Evolutionary conservation across 805 yeast genomes (phyloP).

Genomic region (Cyberlindnera bimundalis): DNA sequence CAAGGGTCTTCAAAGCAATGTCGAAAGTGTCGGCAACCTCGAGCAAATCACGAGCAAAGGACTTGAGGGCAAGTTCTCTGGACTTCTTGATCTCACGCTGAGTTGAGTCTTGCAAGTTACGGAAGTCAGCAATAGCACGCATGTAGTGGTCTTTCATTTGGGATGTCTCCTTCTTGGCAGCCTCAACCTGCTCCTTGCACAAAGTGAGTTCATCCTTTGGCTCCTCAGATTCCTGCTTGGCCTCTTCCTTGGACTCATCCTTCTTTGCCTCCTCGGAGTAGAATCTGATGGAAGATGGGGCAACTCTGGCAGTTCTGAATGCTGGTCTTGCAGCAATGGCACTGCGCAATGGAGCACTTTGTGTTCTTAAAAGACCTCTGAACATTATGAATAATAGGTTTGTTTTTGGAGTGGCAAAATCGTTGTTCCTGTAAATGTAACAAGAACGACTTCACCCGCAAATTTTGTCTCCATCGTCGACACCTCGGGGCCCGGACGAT

Average conservation of each 20-base stretch:
- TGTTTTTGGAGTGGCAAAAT: not conserved
- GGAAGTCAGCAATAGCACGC: conserved; percentile 30
- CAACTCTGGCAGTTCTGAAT: conserved; percentile 8
- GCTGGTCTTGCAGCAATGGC: conserved; percentile 10
- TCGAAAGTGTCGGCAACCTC: conserved; percentile 30
- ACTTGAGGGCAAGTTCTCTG: conserved; percentile 28
- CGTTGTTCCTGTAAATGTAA: no score
- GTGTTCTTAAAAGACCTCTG: conserved; percentile 20
- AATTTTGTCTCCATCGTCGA: conserved; percentile 3
- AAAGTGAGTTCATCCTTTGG: conserved; percentile 25
- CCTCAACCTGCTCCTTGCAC: conserved; percentile 19
- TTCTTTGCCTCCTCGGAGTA: conserved; percentile 29
- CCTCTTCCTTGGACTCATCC: conserved; percentile 14
- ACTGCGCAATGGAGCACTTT: conserved; percentile 9
- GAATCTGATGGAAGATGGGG: conserved; percentile 21
- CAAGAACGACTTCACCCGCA: conserved; percentile 3
- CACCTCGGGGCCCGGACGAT: not conserved
- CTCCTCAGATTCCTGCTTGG: conserved; percentile 14
- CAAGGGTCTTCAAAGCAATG: conserved; percentile 27
- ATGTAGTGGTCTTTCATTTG: conserved; percentile 26
- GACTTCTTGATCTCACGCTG: conserved; percentile 30
- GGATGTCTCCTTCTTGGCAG: conserved; percentile 26
- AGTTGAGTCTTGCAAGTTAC: conserved; percentile 30
- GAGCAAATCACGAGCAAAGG: conserved; percentile 29
- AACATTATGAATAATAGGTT: conserved; percentile 15